Conservation (phyloP, 1,284 basidiomycete genomes). For the Naganishia albida region DNA sequence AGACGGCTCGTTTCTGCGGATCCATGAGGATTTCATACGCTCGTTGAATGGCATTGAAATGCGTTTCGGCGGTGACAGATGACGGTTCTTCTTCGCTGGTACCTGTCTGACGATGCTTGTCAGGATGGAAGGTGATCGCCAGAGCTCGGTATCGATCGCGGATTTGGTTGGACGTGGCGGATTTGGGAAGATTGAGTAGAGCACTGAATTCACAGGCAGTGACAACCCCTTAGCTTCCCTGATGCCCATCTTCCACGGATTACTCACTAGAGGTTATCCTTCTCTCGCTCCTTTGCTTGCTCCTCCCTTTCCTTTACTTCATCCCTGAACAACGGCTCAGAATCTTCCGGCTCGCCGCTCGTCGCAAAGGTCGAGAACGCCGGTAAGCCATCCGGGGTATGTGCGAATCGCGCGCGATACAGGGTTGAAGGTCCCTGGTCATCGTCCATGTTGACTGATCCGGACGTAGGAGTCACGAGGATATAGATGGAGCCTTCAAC, state of each 20-base stretch:
- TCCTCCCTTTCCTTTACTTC: constrained; percentile 36
- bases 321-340: constrained; percentile 31
- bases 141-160: constrained; percentile 48
- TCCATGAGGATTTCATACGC: constrained; percentile 56
- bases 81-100: constrained; percentile 19
- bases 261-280: constrained; percentile 32
- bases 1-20: constrained; percentile 56
- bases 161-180: constrained; percentile 46
- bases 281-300: constrained; percentile 33
- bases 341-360: constrained; percentile 34
- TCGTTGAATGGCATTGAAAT: constrained; percentile 49
- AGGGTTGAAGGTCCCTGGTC: constrained; percentile 27
- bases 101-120: constrained; percentile 53
- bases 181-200: constrained; percentile 47
- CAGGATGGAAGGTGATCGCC: constrained; percentile 57
- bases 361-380: constrained; percentile 27
- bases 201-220: constrained; percentile 26
- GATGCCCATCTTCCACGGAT: too few species aligned
- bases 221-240: background rate
- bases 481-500: background rate
- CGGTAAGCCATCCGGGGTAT: constrained; percentile 29
- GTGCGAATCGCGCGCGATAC: constrained; percentile 27
- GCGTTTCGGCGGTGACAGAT: constrained; percentile 39
- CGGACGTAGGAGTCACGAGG: background rate
- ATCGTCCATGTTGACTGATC: constrained; percentile 24